Evolutionary conservation across 1,139 yeast genomes (phyloP).

Genomic region (Kurtzmaniella quercitrusa): DNA sequence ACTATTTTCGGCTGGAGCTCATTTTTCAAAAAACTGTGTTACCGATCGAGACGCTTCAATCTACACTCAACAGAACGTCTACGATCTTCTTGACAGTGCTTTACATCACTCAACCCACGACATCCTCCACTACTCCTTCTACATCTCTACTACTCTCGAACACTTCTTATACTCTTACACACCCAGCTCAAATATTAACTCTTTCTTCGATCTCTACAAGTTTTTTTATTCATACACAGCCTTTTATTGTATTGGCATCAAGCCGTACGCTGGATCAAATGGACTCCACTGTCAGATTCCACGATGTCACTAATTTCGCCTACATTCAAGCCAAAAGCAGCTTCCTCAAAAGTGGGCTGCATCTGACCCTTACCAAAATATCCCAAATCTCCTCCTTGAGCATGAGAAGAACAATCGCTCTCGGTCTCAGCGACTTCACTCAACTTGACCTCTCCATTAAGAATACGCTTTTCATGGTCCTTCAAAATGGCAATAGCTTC

Average conservation of each 20-base stretch:
- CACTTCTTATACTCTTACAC: too few relatives aligned
- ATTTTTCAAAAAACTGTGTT: too few relatives aligned
- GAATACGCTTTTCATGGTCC: constrained; percentile 55
- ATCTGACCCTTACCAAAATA: constrained; percentile 83
- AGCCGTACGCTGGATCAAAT: constrained; percentile 80
- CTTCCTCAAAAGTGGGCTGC: constrained; percentile 93
- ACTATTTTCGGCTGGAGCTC: too few relatives aligned
- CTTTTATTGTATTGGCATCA: constrained; percentile 16
- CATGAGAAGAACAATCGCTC: constrained; percentile 85
- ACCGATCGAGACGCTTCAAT: too few relatives aligned
- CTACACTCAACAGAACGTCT: too few relatives aligned
- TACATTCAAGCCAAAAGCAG: constrained; percentile 73
- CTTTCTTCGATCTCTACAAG: too few relatives aligned
- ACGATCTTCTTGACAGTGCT: too few relatives aligned
- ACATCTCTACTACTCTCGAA: too few relatives aligned
- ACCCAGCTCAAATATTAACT: too few relatives aligned
- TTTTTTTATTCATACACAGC: too few relatives aligned
- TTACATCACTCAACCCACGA: too few relatives aligned
- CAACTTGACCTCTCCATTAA: constrained; percentile 66
- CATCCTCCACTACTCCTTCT: too few relatives aligned
- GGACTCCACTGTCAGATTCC: constrained; percentile 90
- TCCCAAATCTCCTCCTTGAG: constrained; percentile 90
- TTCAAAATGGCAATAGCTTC: constrained; percentile 71
- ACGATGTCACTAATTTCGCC: constrained; percentile 83
- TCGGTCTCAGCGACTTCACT: constrained; percentile 75